Evolutionary conservation across 371 early-diverging fungal species (phyloP).

Genomic region (Mortierella sp.): DNA sequence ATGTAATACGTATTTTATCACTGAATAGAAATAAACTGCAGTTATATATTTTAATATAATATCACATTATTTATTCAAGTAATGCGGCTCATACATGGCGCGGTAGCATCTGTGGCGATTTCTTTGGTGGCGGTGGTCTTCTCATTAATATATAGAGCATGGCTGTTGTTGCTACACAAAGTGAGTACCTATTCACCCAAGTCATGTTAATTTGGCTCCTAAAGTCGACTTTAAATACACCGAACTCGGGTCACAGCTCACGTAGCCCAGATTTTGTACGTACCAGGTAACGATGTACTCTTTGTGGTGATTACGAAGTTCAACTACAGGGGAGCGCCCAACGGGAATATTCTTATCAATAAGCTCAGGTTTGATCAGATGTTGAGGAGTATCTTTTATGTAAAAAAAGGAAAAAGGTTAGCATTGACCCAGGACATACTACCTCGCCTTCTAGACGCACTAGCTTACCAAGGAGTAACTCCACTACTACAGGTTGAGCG

Average conservation of each 20-base stretch:
- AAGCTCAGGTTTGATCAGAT: conserved; percentile 52
- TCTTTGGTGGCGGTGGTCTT: conserved; percentile 50
- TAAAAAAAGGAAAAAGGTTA: conserved; percentile 36
- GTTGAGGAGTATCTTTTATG: conserved; percentile 48
- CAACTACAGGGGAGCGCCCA: conserved; percentile 77
- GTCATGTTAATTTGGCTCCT: neutral
- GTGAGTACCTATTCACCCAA: conserved; percentile 61
- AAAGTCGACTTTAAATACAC: neutral
- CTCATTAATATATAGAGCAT: conserved; percentile 74
- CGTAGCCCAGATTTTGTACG: neutral
- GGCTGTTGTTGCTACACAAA: conserved; percentile 74
- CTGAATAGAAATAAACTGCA: neutral
- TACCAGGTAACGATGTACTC: conserved; percentile 94
- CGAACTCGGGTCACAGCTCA: neutral
- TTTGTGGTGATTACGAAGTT: conserved; percentile 87
- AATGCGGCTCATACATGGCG: conserved; percentile 35
- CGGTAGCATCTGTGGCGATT: conserved; percentile 44
- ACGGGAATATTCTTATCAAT: conserved; percentile 79
- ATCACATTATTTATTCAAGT: neutral
- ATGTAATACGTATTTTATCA: too few relatives aligned
- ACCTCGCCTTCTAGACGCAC: neutral
- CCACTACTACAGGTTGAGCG: conserved; percentile 81
- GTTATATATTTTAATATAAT: neutral
- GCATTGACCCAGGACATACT: conserved; percentile 30
- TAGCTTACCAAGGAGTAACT: conserved; percentile 71